phyloP scores from a whole-genome alignment of 23 red algal species.

The Pyropia yezoensis region DNA sequence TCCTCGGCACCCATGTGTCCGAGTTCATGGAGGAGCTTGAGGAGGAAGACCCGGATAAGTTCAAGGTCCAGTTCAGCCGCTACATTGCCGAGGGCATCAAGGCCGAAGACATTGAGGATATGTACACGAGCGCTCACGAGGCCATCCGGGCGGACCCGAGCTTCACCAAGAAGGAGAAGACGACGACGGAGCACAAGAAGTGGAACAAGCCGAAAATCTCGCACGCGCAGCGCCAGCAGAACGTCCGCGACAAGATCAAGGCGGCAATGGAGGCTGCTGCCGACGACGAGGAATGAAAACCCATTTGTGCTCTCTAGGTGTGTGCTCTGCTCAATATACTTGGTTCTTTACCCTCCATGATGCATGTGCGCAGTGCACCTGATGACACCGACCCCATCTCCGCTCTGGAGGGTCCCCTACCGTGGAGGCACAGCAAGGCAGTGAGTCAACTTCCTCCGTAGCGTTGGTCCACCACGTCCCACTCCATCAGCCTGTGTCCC shows the following conservation, averaged over 20 bases:
- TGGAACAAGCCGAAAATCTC: slow-evolving; percentile 18
- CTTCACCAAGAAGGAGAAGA: slow-evolving; percentile 63
- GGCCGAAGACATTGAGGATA: slow-evolving; percentile 74
- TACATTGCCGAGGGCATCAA: slow-evolving; percentile 82
- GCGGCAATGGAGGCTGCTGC: slow-evolving; percentile 2
- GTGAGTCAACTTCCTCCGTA: too few species aligned
- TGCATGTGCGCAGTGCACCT: too few species aligned
- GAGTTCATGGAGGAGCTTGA: slow-evolving; percentile 91
- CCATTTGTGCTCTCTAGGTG: neutral
- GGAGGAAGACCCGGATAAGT: slow-evolving; percentile 85
- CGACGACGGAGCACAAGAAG: slow-evolving; percentile 22
- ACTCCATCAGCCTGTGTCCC: too few species aligned
- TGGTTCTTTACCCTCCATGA: too few species aligned
- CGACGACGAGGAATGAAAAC: slow-evolving; percentile 15
- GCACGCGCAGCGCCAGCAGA: slow-evolving; percentile 4
- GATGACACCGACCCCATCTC: too few species aligned
- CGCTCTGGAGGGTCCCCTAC: too few species aligned
- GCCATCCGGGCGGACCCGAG: slow-evolving; percentile 81
- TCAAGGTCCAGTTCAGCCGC: slow-evolving; percentile 68
- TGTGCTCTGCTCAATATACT: too few species aligned
- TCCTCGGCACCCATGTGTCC: slow-evolving; percentile 79
- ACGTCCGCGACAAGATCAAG: slow-evolving; percentile 5
- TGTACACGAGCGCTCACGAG: slow-evolving; percentile 77
- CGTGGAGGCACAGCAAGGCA: too few species aligned
- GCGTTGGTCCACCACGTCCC: too few species aligned